Evolutionary conservation across 2,329 filamentous ascomycete genomes (phyloP).

Genomic region (Dactylellina cionopaga): DNA sequence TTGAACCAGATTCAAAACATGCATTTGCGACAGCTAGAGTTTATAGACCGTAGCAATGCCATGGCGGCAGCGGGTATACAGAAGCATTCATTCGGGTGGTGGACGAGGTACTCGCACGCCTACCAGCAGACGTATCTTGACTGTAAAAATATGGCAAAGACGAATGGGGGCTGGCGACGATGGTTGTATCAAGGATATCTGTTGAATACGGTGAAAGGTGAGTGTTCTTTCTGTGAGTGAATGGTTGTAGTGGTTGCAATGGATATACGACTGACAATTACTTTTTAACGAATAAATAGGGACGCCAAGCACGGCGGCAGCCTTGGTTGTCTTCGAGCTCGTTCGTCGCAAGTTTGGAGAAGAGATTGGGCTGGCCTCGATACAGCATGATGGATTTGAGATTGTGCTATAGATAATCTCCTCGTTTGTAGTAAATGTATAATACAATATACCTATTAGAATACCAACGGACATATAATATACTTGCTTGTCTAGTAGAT

Average conservation of each 20-base stretch:
- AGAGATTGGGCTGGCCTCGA: conserved; percentile 71
- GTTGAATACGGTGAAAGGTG: conserved; percentile 75
- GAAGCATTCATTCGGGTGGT: conserved; percentile 57
- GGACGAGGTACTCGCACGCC: conserved; percentile 73
- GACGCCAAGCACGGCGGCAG: conserved; percentile 79
- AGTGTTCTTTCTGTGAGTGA: not conserved
- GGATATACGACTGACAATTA: not conserved
- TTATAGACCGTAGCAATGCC: conserved; percentile 72
- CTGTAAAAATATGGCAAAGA: conserved; percentile 69
- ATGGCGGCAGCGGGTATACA: conserved; percentile 60
- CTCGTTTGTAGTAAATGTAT: no score
- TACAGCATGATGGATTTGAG: conserved; percentile 75
- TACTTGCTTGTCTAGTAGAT: no score
- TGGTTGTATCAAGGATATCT: conserved; percentile 79
- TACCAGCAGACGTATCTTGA: conserved; percentile 75
- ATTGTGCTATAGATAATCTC: conserved; percentile 67
- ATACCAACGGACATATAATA: no score
- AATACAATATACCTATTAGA: no score
- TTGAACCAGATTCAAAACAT: conserved; percentile 75
- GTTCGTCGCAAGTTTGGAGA: conserved; percentile 77
- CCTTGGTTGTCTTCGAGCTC: conserved; percentile 80
- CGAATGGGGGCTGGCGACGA: conserved; percentile 68
- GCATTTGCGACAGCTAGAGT: conserved; percentile 78
- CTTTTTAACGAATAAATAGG: not conserved
- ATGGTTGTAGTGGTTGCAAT: no score